Conservation (phyloP, 1,284 basidiomycete species). For the Papiliotrema nemorosa region DNA sequence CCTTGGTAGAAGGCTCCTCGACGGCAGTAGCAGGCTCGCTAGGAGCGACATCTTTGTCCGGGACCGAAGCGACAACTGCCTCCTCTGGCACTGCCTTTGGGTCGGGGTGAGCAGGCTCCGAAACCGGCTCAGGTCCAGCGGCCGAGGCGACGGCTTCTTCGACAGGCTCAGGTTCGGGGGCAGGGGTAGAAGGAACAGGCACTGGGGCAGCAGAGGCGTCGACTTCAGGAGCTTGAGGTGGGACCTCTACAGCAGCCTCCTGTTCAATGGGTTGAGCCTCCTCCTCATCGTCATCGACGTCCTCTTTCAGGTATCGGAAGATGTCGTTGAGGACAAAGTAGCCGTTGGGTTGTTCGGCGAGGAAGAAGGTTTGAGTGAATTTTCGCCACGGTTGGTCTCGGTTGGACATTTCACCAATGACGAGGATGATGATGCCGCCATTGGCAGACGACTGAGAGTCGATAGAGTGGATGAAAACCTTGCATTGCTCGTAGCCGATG, state of each 20-base stretch:
- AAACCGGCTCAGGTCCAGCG: conserved; percentile 44
- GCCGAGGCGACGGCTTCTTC: conserved; percentile 24
- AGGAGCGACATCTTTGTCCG: conserved; percentile 36
- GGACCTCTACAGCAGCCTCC: conserved; percentile 24
- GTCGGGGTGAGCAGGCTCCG: conserved; percentile 28
- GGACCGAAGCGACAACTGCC: conserved; percentile 45
- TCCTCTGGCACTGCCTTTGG: conserved; percentile 34
- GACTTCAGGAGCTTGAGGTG: conserved; percentile 19
- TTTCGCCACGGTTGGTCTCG: conserved; percentile 85
- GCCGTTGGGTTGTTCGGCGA: conserved; percentile 97
- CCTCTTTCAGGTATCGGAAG: conserved; percentile 98
- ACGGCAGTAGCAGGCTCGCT: conserved; percentile 25
- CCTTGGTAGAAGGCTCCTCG: conserved; percentile 21
- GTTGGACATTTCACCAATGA: conserved; percentile 98
- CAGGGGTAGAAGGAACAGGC: conserved; percentile 21
- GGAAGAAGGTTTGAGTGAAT: conserved; percentile 99
- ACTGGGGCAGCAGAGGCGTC: conserved; percentile 52
- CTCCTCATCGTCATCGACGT: conserved; percentile 70
- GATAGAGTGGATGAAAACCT: conserved; percentile 94
- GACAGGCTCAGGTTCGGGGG: conserved; percentile 24
- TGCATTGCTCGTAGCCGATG: conserved; percentile 93
- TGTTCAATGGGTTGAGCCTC: conserved; percentile 22
- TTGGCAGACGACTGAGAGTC: conserved; percentile 90
- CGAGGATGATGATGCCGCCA: conserved; percentile 97
- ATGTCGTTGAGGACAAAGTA: conserved; percentile 99